Evolutionary conservation across 441 rosid genomes (phyloP).

Genomic region (Bocquillonia castaneifolia): DNA sequence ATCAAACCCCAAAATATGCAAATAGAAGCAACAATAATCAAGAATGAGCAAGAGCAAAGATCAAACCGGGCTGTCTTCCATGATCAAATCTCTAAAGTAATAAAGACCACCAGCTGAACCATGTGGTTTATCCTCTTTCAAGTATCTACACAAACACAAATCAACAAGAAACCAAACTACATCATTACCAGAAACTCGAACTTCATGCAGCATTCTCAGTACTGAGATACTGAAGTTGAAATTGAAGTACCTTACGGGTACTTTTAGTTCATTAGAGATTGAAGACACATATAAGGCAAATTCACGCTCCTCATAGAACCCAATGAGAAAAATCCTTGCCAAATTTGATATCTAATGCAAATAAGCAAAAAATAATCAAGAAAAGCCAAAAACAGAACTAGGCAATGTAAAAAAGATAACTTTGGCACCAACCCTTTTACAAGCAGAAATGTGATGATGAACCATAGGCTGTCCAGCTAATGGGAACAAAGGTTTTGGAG

Average conservation of each 20-base stretch:
- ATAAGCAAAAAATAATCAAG: constrained; percentile 2
- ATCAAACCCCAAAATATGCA: neutral
- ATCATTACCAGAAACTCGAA: neutral
- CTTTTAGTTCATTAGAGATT: constrained; percentile 62
- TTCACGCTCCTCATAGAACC: constrained; percentile 80
- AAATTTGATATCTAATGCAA: constrained; percentile 53
- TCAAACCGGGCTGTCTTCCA: constrained; percentile 73
- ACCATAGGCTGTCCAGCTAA: constrained; percentile 89
- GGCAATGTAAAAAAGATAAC: neutral
- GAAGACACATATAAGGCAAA: constrained; percentile 72
- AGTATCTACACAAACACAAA: constrained; percentile 42
- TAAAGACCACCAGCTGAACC: constrained; percentile 86
- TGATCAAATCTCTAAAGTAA: constrained; percentile 57
- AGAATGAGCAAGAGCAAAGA: constrained; percentile 10
- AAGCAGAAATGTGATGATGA: constrained; percentile 83
- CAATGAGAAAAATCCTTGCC: constrained; percentile 59
- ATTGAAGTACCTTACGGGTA: constrained; percentile 58
- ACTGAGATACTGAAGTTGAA: constrained; percentile 3
- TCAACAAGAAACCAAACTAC: neutral
- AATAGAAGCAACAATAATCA: neutral
- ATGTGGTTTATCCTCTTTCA: constrained; percentile 77
- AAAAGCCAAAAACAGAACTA: neutral
- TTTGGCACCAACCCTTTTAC: constrained; percentile 55
- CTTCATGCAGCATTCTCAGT: neutral
- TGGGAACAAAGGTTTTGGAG: constrained; percentile 74